Evolutionary conservation across 2,329 filamentous ascomycete genomes (phyloP), one percentile per base, ranked within the genome.

Genomic region (Hyphodiscus sp.): DNA sequence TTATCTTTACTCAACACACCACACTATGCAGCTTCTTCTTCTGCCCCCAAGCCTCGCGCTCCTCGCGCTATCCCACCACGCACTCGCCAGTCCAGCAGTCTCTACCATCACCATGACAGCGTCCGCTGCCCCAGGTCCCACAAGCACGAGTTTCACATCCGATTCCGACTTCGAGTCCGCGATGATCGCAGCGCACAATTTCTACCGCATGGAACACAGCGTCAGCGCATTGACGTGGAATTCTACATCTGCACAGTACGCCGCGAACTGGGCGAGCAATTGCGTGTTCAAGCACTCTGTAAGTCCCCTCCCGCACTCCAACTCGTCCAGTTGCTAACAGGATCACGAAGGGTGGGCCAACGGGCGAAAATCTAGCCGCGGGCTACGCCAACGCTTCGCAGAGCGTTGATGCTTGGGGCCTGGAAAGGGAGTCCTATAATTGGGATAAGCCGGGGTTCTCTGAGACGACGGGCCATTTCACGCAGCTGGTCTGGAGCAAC

Each of bases 331-430:
- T 42, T 45, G 16, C 10, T 50, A 57, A 51, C 19, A 11, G 20
- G 9, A 15, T 19, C 5, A 49, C 26, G n/a, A n/a, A 76, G 73
- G 76, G 76, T 51, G 83, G 83, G 0, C 80, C 83, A 0, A 83
- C 83, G 57, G 87, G 87, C 63, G 87, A 91, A 71, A 91, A 91
- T 69, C 76, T 91, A 2, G 86, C 86, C 8, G 74, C 82, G 4
- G 86, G 86, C 3, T 89, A 82, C 65, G 58, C 73, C 0, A 82
- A 85, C 63, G 78, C 77, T 1, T 77, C 77, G 0, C 72, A 75
- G 2, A 76, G 79, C 48, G 73, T 91, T n/a, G 77, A 80, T 45
- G 79, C 76, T 1, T 91, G 87, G 86, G 87, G 81, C 18, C 65
- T 76, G 58, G 83, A 88, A 69, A 67, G 79, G 11, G 62, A 67